These are phyloP conservation scores for Jackrogersella multiformis DNA, from an alignment of 495 filamentous ascomycete genomes.

Conservation along the genomic window DNA sequence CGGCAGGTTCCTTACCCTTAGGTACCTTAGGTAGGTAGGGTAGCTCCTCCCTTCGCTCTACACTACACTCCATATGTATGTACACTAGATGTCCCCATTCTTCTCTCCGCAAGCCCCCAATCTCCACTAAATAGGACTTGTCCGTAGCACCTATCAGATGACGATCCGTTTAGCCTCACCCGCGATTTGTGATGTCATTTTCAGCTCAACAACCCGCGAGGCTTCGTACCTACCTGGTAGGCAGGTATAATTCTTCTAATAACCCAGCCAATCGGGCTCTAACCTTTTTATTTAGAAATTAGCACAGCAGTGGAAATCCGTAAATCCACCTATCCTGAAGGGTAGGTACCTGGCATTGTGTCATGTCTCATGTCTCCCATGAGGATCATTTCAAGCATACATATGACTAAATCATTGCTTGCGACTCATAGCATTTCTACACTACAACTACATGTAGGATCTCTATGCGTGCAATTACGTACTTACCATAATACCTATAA, in stretches of 20 bases:
- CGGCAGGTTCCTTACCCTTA: no score
- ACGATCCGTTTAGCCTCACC: constrained; percentile 36
- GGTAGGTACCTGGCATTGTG: neutral
- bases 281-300: neutral
- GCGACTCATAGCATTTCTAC: neutral
- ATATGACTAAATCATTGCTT: neutral
- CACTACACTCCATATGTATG: no score
- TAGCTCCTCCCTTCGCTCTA: neutral
- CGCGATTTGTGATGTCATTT: constrained; percentile 38
- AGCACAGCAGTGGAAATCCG: neutral
- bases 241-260: neutral
- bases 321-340: no score
- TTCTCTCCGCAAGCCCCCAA: constrained; percentile 34
- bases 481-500: neutral
- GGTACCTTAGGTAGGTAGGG: no score
- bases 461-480: neutral
- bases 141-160: constrained; percentile 29
- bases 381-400: neutral
- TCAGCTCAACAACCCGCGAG: constrained; percentile 30
- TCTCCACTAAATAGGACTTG: constrained; percentile 34
- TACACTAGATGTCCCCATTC: no score
- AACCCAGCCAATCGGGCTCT: constrained; percentile 27
- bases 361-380: neutral
- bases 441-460: no score
- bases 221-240: neutral